A percentile compares a stretch with the other conserved stretches of the same genome.
Conservation (phyloP, 1,139 yeast genomes). For the Candida sp. region DNA sequence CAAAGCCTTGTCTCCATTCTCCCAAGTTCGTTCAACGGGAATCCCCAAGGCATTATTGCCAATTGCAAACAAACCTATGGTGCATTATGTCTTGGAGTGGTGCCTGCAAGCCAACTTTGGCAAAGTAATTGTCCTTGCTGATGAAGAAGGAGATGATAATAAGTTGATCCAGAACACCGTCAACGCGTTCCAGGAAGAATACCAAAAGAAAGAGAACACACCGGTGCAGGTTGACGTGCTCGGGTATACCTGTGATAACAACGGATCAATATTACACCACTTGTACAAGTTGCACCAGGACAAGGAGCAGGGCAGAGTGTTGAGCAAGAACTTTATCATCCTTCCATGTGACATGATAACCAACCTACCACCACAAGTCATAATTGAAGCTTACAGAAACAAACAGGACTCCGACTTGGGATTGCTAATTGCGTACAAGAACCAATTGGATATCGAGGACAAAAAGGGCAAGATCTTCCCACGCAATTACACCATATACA, state of each 20-base stretch:
- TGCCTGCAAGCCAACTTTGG: conserved; percentile 85
- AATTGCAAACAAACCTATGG: conserved; percentile 89
- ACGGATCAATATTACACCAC: conserved; percentile 66
- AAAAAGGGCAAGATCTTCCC: conserved; percentile 63
- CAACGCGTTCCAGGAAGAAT: conserved; percentile 39
- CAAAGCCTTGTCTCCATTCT: conserved; percentile 69
- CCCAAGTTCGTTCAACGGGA: conserved; percentile 62
- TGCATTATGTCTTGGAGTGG: conserved; percentile 91
- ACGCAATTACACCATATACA: conserved; percentile 51
- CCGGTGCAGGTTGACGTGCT: conserved; percentile 40
- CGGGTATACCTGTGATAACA: conserved; percentile 49
- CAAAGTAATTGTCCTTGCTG: conserved; percentile 46
- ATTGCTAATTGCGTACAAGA: conserved; percentile 72
- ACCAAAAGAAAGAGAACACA: conserved; percentile 11
- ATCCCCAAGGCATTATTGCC: conserved; percentile 87
- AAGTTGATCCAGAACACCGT: conserved; percentile 42
- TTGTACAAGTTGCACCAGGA: conserved; percentile 36
- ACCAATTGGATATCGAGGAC: conserved; percentile 75
- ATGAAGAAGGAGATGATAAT: conserved; percentile 28
- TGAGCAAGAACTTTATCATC: conserved; percentile 59
- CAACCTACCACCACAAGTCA: conserved; percentile 87
- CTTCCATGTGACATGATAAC: conserved; percentile 95
- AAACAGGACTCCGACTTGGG: conserved; percentile 70
- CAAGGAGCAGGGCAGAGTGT: conserved; percentile 9
- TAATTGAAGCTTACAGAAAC: conserved; percentile 83